A percentile compares a stretch with the other conserved stretches of the same genome.
Evolutionary conservation across 192 early-diverging fungal species (phyloP).

Genomic region (Dissophora ornata): DNA sequence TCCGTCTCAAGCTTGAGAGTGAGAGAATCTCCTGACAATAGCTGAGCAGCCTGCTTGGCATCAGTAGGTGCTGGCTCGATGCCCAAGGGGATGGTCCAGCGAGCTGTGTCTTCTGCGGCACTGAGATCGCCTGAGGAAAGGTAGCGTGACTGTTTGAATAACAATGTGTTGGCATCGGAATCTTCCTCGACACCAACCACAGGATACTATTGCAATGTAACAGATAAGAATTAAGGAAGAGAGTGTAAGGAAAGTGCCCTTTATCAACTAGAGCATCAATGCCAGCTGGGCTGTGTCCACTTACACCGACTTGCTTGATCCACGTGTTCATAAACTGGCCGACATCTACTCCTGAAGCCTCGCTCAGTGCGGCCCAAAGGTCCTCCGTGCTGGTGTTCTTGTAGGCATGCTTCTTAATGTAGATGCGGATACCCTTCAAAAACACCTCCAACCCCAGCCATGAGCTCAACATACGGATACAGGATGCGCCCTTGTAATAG

Average conservation of each 20-base stretch:
- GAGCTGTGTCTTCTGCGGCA: constrained; percentile 79
- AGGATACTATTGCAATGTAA: constrained; percentile 66
- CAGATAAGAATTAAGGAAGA: not conserved
- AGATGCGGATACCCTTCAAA: constrained; percentile 75
- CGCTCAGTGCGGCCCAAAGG: constrained; percentile 86
- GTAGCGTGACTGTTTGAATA: constrained; percentile 84
- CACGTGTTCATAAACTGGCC: constrained; percentile 87
- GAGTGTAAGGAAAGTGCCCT: too few species aligned
- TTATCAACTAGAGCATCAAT: too few species aligned
- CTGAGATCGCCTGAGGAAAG: constrained; percentile 83
- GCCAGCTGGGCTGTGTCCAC: too few species aligned
- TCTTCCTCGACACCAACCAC: constrained; percentile 77
- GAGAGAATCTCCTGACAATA: constrained; percentile 55
- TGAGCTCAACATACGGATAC: constrained; percentile 93
- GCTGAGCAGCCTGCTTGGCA: constrained; percentile 44
- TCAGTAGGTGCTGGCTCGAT: constrained; percentile 45
- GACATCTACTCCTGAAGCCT: constrained; percentile 85
- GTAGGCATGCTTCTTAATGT: constrained; percentile 87
- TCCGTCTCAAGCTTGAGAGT: constrained; percentile 62
- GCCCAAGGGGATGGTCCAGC: constrained; percentile 91
- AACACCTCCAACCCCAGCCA: constrained; percentile 77
- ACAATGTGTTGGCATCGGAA: constrained; percentile 63
- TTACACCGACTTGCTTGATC: constrained; percentile 85
- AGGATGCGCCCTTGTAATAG: constrained; percentile 91
- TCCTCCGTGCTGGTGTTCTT: constrained; percentile 88